A percentile compares a stretch with the other conserved stretches of the same genome.
Conservation (phyloP, 1,284 basidiomycete genomes). For the Papiliotrema fonsecae region DNA sequence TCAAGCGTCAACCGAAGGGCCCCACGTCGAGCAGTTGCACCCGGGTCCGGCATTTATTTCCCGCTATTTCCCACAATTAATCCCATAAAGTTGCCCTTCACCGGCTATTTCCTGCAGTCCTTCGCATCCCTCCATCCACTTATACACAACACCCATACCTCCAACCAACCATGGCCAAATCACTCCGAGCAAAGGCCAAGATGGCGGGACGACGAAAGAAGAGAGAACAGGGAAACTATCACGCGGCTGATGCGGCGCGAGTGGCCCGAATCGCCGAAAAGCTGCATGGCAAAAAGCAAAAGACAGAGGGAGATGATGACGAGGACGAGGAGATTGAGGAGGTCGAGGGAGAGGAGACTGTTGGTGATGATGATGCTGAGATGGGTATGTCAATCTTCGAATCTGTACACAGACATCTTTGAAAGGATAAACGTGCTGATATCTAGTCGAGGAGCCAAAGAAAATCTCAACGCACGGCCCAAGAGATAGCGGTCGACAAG, state of each 20-base stretch:
- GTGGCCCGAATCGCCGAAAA: slow-evolving; percentile 69
- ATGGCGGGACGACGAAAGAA: slow-evolving; percentile 78
- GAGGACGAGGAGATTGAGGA: slow-evolving; percentile 17
- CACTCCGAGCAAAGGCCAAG: slow-evolving; percentile 82
- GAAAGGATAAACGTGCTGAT: not conserved
- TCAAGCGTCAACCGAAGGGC: not conserved
- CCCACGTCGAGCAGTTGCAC: not conserved
- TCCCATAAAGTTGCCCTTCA: slow-evolving; percentile 9
- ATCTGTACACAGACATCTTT: not conserved
- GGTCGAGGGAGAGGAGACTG: slow-evolving; percentile 18
- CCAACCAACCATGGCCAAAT: slow-evolving; percentile 73
- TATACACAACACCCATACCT: slow-evolving; percentile 7
- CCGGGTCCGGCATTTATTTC: too few species aligned
- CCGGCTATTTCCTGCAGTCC: too few species aligned
- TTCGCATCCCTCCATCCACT: too few species aligned
- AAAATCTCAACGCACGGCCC: slow-evolving; percentile 48
- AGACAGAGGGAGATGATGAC: slow-evolving; percentile 69
- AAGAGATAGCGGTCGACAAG: slow-evolving; percentile 41
- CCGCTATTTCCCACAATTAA: not conserved
- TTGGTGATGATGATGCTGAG: slow-evolving; percentile 17
- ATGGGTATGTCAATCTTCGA: slow-evolving; percentile 19
- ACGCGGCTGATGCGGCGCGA: slow-evolving; percentile 76
- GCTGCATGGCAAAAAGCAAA: slow-evolving; percentile 69
- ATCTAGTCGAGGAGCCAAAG: slow-evolving; percentile 15
- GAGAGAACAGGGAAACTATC: slow-evolving; percentile 75